Base-by-base conservation (phyloP, 768 basidiomycete genomes). In the Phallus indusiatus region DNA sequence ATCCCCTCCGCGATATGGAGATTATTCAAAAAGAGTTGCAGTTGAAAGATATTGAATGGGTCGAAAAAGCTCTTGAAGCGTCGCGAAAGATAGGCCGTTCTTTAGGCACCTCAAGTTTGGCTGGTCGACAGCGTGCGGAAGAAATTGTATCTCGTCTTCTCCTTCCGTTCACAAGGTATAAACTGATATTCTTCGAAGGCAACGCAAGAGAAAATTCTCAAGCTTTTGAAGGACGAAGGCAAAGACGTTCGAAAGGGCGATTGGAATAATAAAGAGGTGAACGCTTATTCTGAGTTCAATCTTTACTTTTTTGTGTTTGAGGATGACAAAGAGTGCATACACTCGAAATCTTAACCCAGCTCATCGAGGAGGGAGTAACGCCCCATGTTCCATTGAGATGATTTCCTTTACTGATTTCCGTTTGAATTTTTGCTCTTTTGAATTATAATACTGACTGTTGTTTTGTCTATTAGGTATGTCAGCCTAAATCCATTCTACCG, bases 31-130 rank as follows among this genome's bases (percentile, higher is more conserved):
- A 84, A 8, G 96, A 99, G 72, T 77, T 99, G 18, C 80, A 94
- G 52, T 74, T 99, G 47, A 99, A 99, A 76, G 96, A 99, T 72
- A 94, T 94, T 63, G 96, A 99, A 68, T 99, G 96, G 96, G 87
- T 92, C 11, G 90, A 97, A 74, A 98, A 98, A 75, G 74, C 84
- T 47, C 71, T 97, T 35, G 94, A 94, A 0, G 74, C 71, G 49
- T 71, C 91, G 63, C 92, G 90, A 74, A 90, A 87, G 74, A 68
- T 73, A 37, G 82, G 83, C 17, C 81, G 91, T 48, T 74, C 82
- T 60, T 76, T 94, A 22, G 89, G 87, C 8, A 89, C 76, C 67
- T 80, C 69, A 52, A 87, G 84, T 68, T 76, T 99, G 65, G 94
- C 91, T 0, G 95, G 95, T 72, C 96, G 88, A 75, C 93, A 94